These are phyloP conservation scores for Ulmus americana DNA, from an alignment of 331 rosid genomes.

Conservation along the genomic window DNA sequence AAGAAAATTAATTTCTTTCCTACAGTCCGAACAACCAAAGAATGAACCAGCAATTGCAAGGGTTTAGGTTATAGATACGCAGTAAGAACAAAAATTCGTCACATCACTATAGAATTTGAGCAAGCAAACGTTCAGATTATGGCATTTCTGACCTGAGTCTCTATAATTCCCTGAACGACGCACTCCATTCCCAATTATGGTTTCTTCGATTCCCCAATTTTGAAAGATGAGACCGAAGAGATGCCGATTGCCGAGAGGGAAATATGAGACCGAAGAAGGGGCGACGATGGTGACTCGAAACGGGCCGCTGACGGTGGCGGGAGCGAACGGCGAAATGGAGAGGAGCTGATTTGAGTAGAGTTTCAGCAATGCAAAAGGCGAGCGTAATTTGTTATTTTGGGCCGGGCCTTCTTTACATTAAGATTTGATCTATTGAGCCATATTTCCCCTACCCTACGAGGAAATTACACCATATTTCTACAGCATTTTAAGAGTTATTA, in stretches of 20 bases:
- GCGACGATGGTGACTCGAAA: neutral
- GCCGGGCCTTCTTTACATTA: too few species aligned
- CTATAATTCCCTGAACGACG: conserved; percentile 87
- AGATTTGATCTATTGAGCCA: too few species aligned
- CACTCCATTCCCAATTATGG: conserved; percentile 55
- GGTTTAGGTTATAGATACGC: neutral
- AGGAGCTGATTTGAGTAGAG: neutral
- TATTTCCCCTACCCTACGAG: too few species aligned
- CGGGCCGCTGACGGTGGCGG: neutral
- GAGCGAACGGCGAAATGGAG: neutral
- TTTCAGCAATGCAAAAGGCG: neutral
- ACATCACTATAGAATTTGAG: neutral
- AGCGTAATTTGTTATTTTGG: too few species aligned
- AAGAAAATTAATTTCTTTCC: neutral
- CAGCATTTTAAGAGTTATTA: too few species aligned
- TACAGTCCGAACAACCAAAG: neutral
- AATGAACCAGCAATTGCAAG: neutral
- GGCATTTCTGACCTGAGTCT: conserved; percentile 54
- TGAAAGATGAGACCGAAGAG: neutral
- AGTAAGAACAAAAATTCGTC: neutral
- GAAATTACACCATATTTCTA: too few species aligned
- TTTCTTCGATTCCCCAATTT: conserved; percentile 5
- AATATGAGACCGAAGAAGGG: neutral
- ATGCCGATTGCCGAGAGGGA: neutral
- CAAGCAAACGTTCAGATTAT: neutral